Base-by-base conservation (phyloP, 768 basidiomycete genomes). In the Macrolepiota fuliginosa region DNA sequence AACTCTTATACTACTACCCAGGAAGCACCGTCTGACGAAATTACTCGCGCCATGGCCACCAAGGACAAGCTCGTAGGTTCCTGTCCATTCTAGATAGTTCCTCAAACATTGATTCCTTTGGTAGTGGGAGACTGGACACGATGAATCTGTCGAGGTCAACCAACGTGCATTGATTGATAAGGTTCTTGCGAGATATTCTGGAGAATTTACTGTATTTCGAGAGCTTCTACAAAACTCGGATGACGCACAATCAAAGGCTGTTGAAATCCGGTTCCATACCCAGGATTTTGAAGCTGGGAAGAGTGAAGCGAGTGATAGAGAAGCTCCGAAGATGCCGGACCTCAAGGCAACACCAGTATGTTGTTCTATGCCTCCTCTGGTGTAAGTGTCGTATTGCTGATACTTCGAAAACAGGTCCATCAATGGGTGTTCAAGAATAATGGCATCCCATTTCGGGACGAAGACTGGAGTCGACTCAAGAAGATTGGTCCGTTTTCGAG, bases 101-200 rank as follows among this genome's bases (percentile, higher is more conserved):
- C 29, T 32, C 2, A 35, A 19, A 11, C 6, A 54, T 35, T 52
- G 9, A 37, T 10, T 22, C 29, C 17, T 2, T 40, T 12, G 25
- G 24, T 61, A 83, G 82, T 83, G 81, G 82, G 80, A 75, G 42
- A 73, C 70, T 61, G 91, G 90, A 17, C 80, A 87, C 65, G 91
- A 92, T 68, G 91, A 92, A 68, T 83, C 88, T 0, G 89, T 95
- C 0, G 90, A 96, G 74, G 95, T 96, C 50, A 96, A 96, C 73
- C 96, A 96, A 71, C 85, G 96, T 19, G 95, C 94, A n/a, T 79
- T 97, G 61, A 96, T 98, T 56, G 96, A 97, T 80, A 98, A 95
- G 76, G 93, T 98, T 24, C 85, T 99, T 22, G 94, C 96, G 10
- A 82, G 96, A 25, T 99, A 99, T 75, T 92, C 91, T 12, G 96